These are phyloP conservation scores for Camelina laxa DNA, from an alignment of 345 rosid species.

Conservation along the genomic window DNA sequence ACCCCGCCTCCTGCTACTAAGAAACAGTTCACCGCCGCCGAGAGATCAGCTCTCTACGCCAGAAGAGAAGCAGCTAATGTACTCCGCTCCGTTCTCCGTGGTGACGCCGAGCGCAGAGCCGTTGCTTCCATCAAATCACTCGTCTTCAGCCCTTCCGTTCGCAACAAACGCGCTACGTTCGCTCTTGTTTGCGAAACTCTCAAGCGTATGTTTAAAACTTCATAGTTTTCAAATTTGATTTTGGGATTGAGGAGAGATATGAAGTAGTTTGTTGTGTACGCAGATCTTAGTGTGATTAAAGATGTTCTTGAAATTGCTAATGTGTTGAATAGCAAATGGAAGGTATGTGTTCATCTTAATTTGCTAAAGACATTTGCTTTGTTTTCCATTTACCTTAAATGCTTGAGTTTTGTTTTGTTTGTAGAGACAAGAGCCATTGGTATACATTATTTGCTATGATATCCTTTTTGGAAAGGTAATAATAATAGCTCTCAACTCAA, in stretches of 20 bases:
- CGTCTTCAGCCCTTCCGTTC: conserved; percentile 73
- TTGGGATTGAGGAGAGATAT: not conserved
- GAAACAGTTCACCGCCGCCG: conserved; percentile 11
- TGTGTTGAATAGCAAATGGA: conserved; percentile 72
- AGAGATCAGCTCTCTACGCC: not conserved
- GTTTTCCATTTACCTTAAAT: conserved; percentile 17
- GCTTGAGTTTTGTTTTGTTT: conserved; percentile 17
- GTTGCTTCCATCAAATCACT: conserved; percentile 80
- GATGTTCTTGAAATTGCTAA: conserved; percentile 66
- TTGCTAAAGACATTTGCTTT: not conserved
- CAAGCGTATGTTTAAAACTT: conserved; percentile 53
- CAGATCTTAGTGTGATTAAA: conserved; percentile 76
- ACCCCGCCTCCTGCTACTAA: conserved; percentile 15
- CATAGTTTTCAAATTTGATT: not conserved
- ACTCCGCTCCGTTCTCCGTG: conserved; percentile 65
- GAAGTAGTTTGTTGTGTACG: conserved; percentile 17
- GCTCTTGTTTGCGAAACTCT: conserved; percentile 98
- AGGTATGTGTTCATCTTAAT: conserved; percentile 51
- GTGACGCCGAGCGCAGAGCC: conserved; percentile 82
- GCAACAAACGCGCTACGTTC: conserved; percentile 83
- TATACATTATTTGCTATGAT: conserved; percentile 70
- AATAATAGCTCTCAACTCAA: not conserved
- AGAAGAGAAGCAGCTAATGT: conserved; percentile 12
- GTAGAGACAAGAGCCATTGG: conserved; percentile 80
- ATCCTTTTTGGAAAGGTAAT: conserved; percentile 81